Evolutionary conservation across 306 rosid genomes (phyloP).

Genomic region (Vigna mungo): DNA sequence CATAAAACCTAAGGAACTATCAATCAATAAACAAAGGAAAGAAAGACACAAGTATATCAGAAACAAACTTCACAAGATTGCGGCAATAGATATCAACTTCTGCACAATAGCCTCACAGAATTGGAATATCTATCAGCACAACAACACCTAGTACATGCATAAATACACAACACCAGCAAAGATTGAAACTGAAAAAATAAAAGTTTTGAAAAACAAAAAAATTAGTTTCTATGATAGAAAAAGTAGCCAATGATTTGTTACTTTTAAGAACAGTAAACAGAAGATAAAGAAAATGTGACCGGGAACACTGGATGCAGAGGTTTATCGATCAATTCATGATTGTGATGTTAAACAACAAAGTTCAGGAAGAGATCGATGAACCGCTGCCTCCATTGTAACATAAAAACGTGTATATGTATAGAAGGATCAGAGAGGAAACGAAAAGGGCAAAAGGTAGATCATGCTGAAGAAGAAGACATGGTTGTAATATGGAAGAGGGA

Average conservation of each 20-base stretch:
- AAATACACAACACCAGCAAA: background rate
- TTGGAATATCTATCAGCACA: background rate
- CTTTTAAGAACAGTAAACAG: background rate
- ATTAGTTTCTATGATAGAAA: too few species aligned
- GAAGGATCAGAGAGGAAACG: too few species aligned
- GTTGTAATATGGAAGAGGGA: too few species aligned
- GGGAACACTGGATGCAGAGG: constrained; percentile 98
- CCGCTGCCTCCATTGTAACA: constrained; percentile 91
- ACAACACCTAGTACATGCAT: background rate
- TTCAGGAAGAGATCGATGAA: constrained; percentile 95
- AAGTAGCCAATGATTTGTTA: background rate
- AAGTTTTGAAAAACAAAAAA: too few species aligned
- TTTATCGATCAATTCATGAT: constrained; percentile 97
- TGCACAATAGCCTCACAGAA: background rate
- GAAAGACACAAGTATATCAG: background rate
- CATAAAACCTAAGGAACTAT: background rate
- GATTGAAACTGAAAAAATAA: too few species aligned
- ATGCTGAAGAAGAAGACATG: too few species aligned
- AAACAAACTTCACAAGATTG: background rate
- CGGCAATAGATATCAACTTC: background rate
- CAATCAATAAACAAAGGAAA: background rate
- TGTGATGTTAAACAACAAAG: constrained; percentile 54
- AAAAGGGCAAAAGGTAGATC: too few species aligned
- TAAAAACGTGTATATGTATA: too few species aligned
- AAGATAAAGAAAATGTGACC: too few species aligned